Percentiles rank a stretch among this genome's conserved stretches.
These are phyloP conservation scores for Malus sieversii DNA, from an alignment of 306 rosid genomes.

Conservation along the genomic window DNA sequence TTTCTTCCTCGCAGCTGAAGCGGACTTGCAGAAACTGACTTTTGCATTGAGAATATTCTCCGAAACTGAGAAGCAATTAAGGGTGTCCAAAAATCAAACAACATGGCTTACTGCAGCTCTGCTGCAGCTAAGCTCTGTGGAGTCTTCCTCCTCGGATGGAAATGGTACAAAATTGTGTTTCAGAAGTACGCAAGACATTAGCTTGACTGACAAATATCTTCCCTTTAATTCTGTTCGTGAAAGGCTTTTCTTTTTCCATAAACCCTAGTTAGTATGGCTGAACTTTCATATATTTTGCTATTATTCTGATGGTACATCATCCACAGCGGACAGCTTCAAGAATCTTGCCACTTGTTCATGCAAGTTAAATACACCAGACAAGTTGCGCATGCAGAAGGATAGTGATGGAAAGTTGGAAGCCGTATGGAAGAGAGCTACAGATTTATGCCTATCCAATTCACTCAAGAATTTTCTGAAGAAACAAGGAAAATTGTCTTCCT, in stretches of 20 bases:
- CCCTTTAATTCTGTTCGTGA: neutral
- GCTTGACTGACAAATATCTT: neutral
- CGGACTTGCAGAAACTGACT: conserved; percentile 60
- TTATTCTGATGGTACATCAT: conserved; percentile 19
- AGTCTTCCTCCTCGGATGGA: conserved; percentile 36
- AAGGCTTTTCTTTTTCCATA: neutral
- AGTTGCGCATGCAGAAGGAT: conserved; percentile 41
- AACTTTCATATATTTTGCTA: neutral
- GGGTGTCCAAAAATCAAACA: conserved; percentile 72
- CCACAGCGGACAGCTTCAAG: conserved; percentile 32
- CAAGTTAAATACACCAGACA: conserved; percentile 23
- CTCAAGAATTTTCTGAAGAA: conserved; percentile 63
- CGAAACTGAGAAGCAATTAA: conserved; percentile 70
- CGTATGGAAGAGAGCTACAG: conserved; percentile 69
- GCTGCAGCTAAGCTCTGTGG: conserved; percentile 62
- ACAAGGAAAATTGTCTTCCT: conserved; percentile 65
- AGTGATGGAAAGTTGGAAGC: conserved; percentile 51
- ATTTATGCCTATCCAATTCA: conserved; percentile 48
- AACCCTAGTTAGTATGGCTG: neutral
- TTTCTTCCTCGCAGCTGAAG: conserved; percentile 44
- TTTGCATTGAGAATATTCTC: conserved; percentile 65
- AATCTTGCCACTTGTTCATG: conserved; percentile 27
- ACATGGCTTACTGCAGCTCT: conserved; percentile 90
- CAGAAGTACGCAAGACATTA: conserved; percentile 19
- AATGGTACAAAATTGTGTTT: conserved; percentile 38